Evolutionary conservation across 371 early-diverging fungal species (phyloP).

Genomic region (Syncephalastrum monosporum): DNA sequence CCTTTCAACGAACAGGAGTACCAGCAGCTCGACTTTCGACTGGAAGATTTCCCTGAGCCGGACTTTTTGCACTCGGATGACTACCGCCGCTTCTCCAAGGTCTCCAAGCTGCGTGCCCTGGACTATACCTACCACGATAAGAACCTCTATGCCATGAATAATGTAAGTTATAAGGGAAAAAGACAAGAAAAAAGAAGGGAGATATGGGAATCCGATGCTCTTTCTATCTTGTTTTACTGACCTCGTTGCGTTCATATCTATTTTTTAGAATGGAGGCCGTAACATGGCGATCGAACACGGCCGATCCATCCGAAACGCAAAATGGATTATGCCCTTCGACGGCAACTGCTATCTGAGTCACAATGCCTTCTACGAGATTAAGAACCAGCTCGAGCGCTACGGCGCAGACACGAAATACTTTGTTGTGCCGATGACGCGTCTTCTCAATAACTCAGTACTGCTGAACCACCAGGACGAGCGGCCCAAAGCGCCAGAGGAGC

Average conservation of each 20-base stretch:
- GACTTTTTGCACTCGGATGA: constrained; percentile 69
- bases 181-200: too few species aligned
- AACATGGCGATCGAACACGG: constrained; percentile 64
- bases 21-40: constrained; percentile 56
- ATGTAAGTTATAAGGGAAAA: constrained; percentile 43
- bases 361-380: constrained; percentile 62
- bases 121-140: constrained; percentile 72
- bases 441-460: constrained; percentile 61
- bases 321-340: constrained; percentile 73
- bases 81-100: constrained; percentile 59
- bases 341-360: constrained; percentile 67
- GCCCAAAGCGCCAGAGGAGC: constrained; percentile 68
- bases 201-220: background rate
- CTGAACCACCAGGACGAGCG: constrained; percentile 52
- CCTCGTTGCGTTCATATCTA: background rate
- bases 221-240: background rate
- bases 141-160: constrained; percentile 73
- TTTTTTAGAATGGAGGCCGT: constrained; percentile 64
- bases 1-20: constrained; percentile 64
- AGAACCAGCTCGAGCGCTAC: constrained; percentile 45
- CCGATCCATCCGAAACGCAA: constrained; percentile 49
- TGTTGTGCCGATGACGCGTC: constrained; percentile 68
- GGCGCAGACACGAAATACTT: constrained; percentile 60
- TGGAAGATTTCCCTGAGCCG: constrained; percentile 66
- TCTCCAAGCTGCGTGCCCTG: constrained; percentile 58